Conservation (phyloP, 148 eudicot genomes). For the Rhododendron ovatum region DNA sequence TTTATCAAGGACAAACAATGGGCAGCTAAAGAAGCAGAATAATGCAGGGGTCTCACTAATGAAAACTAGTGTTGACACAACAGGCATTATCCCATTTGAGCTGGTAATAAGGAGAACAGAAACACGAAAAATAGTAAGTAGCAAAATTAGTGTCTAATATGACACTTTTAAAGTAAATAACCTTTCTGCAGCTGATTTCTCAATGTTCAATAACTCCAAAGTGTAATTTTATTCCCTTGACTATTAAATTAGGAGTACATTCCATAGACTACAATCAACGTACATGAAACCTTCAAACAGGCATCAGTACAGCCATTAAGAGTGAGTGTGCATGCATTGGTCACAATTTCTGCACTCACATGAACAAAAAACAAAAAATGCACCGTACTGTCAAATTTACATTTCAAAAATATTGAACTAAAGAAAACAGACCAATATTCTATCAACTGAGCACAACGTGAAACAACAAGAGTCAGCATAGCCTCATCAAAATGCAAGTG, state of each 20-base stretch:
- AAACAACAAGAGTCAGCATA: neutral
- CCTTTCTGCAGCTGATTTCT: neutral
- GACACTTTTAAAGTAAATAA: neutral
- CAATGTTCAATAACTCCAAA: neutral
- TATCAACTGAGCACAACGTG: neutral
- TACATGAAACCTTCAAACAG: neutral
- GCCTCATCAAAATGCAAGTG: neutral
- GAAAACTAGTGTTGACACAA: neutral
- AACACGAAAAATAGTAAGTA: neutral
- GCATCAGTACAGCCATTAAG: too few relatives aligned
- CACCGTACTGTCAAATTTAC: neutral
- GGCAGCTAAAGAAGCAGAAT: neutral
- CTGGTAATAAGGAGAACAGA: neutral
- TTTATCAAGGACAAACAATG: neutral
- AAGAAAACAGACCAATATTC: neutral
- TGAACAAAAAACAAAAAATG: neutral
- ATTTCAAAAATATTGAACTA: neutral
- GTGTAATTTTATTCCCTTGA: neutral
- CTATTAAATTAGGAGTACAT: neutral
- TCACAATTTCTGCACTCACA: neutral
- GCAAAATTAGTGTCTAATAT: neutral
- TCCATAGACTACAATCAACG: neutral
- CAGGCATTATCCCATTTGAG: neutral
- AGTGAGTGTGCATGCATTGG: neutral
- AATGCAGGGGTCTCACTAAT: neutral